Evolutionary conservation across 257 asterid genomes (phyloP).

Genomic region (Nyctanthes arbortristis): DNA sequence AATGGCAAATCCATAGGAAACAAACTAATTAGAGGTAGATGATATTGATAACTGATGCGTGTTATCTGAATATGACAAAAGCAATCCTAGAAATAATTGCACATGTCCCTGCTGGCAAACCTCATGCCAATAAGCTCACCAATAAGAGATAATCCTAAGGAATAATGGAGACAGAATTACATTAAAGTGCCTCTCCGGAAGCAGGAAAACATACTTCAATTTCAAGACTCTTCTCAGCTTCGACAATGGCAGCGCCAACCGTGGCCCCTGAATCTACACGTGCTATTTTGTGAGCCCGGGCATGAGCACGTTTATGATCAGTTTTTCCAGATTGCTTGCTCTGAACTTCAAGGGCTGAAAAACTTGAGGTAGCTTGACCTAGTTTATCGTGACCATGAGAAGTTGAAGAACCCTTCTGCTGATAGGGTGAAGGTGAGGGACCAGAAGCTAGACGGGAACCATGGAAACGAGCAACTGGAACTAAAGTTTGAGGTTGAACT

Average conservation of each 20-base stretch:
- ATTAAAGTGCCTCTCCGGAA: constrained; percentile 39
- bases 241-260: constrained; percentile 90
- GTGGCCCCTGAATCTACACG: constrained; percentile 69
- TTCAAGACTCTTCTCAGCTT: constrained; percentile 82
- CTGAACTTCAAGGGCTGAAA: constrained; percentile 46
- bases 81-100: constrained; percentile 4
- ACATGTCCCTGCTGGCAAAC: constrained; percentile 22
- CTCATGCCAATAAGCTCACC: constrained; percentile 12
- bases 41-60: neutral
- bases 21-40: constrained; percentile 2
- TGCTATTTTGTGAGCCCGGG: constrained; percentile 60
- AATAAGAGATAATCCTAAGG: constrained; percentile 20
- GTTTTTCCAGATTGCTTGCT: constrained; percentile 36
- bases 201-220: constrained; percentile 67
- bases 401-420: constrained; percentile 39
- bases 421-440: constrained; percentile 78
- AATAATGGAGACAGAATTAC: constrained; percentile 36
- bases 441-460: constrained; percentile 99
- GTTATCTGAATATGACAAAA: neutral
- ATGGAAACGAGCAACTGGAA: constrained; percentile 77
- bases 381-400: constrained; percentile 40
- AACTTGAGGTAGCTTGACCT: constrained; percentile 55
- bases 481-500: constrained; percentile 69
- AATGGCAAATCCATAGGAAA: constrained; percentile 16
- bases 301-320: constrained; percentile 30